Percentiles rank a stretch among this genome's conserved stretches.
Conservation (phyloP, 345 rosid species). For the Rubroshorea leprosula region DNA sequence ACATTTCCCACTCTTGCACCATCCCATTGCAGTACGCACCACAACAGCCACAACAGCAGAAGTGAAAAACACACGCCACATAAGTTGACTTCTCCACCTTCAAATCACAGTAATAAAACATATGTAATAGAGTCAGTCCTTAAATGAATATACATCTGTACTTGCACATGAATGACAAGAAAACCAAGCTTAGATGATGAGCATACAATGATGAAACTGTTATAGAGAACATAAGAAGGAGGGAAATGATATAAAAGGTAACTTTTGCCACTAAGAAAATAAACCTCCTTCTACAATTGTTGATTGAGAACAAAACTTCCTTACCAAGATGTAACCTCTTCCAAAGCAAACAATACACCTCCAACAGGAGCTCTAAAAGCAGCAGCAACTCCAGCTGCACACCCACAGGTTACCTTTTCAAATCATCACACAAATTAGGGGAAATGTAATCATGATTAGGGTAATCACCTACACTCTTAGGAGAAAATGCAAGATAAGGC, state of each 20-base stretch:
- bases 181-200: not conserved
- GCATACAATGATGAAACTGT: not conserved
- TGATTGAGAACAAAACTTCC: constrained; percentile 15
- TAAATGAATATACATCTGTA: not conserved
- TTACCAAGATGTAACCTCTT: constrained; percentile 98
- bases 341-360: constrained; percentile 95
- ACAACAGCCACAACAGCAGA: constrained; percentile 98
- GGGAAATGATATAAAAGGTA: not conserved
- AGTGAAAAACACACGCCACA: constrained; percentile 99
- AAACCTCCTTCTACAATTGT: not conserved
- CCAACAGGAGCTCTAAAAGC: constrained; percentile 99
- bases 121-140: constrained; percentile 2
- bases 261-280: not conserved
- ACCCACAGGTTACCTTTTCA: constrained; percentile 97
- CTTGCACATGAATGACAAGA: not conserved
- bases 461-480: constrained; percentile 16
- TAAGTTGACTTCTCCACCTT: constrained; percentile 99
- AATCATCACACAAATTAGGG: constrained; percentile 27
- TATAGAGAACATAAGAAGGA: not conserved
- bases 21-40: constrained; percentile 91
- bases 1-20: constrained; percentile 95
- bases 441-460: constrained; percentile 4
- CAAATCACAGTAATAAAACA: constrained; percentile 21
- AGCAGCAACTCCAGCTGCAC: constrained; percentile 99
- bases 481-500: not conserved